phyloP scores from a whole-genome alignment of 225 moss, liverwort and hornwort genomes.

The Lunularia cruciata region DNA sequence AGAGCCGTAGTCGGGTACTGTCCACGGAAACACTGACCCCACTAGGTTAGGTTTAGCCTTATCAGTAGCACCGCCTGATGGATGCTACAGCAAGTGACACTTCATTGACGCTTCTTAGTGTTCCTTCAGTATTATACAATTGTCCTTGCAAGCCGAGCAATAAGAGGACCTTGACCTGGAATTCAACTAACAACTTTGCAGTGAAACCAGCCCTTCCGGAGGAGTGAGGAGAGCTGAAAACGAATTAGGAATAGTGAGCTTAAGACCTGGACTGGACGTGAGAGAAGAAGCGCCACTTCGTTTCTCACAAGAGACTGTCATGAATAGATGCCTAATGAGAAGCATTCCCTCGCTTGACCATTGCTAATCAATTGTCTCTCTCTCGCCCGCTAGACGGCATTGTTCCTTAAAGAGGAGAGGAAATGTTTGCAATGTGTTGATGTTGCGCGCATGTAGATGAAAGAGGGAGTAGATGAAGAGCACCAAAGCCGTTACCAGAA shows the following conservation, averaged over 20 bases:
- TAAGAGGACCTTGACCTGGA: background rate
- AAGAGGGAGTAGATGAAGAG: slow-evolving; percentile 37
- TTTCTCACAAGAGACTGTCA: background rate
- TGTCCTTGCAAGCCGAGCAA: background rate
- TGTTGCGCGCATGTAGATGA: slow-evolving; percentile 20
- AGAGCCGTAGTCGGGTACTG: slow-evolving; percentile 9
- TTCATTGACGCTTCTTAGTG: slow-evolving; percentile 2
- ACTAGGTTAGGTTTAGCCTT: slow-evolving; percentile 15
- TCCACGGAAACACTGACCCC: slow-evolving; percentile 6
- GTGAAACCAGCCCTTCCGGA: background rate
- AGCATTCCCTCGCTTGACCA: background rate
- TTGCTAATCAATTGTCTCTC: background rate
- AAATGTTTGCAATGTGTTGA: background rate
- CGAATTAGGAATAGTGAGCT: background rate
- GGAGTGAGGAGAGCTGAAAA: background rate
- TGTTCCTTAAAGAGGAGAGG: background rate
- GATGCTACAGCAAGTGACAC: slow-evolving; percentile 15
- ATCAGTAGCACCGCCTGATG: slow-evolving; percentile 13
- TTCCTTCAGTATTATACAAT: background rate
- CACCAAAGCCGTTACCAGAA: slow-evolving; percentile 47
- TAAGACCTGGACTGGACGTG: background rate
- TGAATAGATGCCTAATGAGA: background rate
- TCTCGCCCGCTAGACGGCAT: background rate
- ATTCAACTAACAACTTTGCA: background rate
- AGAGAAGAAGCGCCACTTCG: background rate